Percentiles rank a stretch among this genome's conserved stretches.
Evolutionary conservation across 2,329 filamentous ascomycete genomes (phyloP).

Genomic region (Xylaria arbuscula): DNA sequence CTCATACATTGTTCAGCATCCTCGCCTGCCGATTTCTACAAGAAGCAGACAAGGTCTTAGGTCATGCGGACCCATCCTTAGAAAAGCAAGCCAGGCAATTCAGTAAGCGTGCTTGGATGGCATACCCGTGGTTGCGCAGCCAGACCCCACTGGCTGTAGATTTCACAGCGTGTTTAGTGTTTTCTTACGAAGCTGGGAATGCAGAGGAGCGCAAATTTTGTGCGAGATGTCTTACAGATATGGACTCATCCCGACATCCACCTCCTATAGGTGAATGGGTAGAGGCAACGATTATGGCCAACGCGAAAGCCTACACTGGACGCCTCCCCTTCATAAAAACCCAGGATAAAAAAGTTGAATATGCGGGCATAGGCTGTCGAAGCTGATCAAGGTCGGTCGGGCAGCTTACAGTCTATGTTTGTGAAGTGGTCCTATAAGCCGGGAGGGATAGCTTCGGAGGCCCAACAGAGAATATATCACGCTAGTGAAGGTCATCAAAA

Average conservation of each 20-base stretch:
- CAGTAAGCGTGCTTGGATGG: conserved; percentile 46
- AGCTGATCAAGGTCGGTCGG: conserved; percentile 31
- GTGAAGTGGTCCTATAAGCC: background rate
- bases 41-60: conserved; percentile 42
- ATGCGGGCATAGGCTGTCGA: conserved; percentile 45
- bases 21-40: conserved; percentile 42
- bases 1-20: conserved; percentile 45
- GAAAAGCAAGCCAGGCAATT: conserved; percentile 40
- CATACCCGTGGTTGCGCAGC: conserved; percentile 43
- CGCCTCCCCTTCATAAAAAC: conserved; percentile 45
- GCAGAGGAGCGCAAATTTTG: conserved; percentile 43
- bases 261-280: conserved; percentile 46
- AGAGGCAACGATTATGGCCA: conserved; percentile 47
- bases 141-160: conserved; percentile 45
- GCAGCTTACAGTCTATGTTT: background rate
- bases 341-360: conserved; percentile 44
- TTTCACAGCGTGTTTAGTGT: conserved; percentile 43
- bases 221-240: conserved; percentile 39
- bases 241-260: conserved; percentile 45
- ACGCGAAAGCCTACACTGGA: conserved; percentile 47
- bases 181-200: conserved; percentile 46
- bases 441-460: background rate
- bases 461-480: conserved; percentile 17
- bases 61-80: conserved; percentile 32
- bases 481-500: conserved; percentile 12